These are phyloP conservation scores for Salicornia ramosissima DNA, from an alignment of 148 eudicot species.

Conservation along the genomic window DNA sequence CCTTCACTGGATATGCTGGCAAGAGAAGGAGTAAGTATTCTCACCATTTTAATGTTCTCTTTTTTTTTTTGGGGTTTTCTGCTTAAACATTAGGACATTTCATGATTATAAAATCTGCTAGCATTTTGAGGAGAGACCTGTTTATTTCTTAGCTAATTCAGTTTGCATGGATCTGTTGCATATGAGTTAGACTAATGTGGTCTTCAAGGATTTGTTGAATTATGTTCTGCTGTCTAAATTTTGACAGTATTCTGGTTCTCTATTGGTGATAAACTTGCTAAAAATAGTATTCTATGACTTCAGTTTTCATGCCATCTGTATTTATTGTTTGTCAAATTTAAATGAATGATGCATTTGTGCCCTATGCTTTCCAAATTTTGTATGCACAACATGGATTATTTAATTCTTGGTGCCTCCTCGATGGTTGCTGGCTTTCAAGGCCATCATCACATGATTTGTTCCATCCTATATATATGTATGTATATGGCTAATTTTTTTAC, in stretches of 20 bases:
- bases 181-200: too few species aligned
- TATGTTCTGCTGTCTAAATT: background rate
- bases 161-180: too few species aligned
- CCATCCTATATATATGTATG: background rate
- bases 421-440: background rate
- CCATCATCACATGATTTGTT: background rate
- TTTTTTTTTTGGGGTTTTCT: background rate
- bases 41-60: background rate
- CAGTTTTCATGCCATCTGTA: background rate
- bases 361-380: background rate
- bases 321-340: background rate
- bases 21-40: slow-evolving; percentile 76
- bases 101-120: too few species aligned
- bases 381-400: background rate
- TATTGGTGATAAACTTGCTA: background rate
- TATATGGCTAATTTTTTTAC: slow-evolving; percentile 16
- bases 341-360: background rate
- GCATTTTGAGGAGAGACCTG: background rate
- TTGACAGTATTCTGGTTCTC: background rate
- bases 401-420: background rate
- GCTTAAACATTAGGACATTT: background rate
- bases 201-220: background rate
- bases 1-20: slow-evolving; percentile 95
- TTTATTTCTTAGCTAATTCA: background rate
- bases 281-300: too few species aligned